Percentiles rank a stretch among this genome's conserved stretches.
phyloP scores from a whole-genome alignment of 768 basidiomycete species.

The Russula compacta region DNA sequence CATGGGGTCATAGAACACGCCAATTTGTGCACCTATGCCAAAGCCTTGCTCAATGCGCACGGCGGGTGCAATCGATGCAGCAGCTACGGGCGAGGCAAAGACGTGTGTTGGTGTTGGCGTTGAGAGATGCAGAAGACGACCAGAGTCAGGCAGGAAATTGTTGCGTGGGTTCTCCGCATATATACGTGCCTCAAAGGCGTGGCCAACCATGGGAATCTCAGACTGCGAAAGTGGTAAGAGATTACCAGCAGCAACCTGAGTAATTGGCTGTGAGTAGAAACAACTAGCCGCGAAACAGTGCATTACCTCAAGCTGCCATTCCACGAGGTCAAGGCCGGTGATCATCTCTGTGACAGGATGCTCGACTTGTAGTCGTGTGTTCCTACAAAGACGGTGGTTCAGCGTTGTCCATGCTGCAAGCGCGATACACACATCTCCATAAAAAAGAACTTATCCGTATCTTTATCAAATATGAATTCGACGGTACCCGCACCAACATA shows the following conservation, averaged over 20 bases:
- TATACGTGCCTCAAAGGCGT: constrained; percentile 91
- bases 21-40: constrained; percentile 66
- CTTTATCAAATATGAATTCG: constrained; percentile 96
- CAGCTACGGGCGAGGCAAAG: constrained; percentile 42
- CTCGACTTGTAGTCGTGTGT: constrained; percentile 78
- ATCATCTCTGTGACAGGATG: constrained; percentile 95
- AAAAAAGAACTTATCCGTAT: constrained; percentile 80
- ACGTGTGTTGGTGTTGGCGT: constrained; percentile 65
- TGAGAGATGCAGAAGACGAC: constrained; percentile 68
- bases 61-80: constrained; percentile 38
- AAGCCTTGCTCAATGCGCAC: constrained; percentile 91
- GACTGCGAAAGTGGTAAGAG: constrained; percentile 69
- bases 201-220: constrained; percentile 78
- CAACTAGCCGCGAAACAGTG: not conserved
- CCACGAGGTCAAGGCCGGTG: constrained; percentile 86
- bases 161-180: constrained; percentile 94
- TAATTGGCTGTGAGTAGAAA: not conserved
- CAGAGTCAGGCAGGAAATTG: constrained; percentile 88
- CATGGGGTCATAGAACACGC: constrained; percentile 88
- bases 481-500: constrained; percentile 91
- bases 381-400: constrained; percentile 37
- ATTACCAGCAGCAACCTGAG: constrained; percentile 80
- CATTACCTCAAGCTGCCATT: constrained; percentile 83
- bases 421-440: constrained; percentile 75
- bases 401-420: not conserved